phyloP scores from a whole-genome alignment of 2,329 filamentous ascomycete genomes.

The Fusarium sp. region DNA sequence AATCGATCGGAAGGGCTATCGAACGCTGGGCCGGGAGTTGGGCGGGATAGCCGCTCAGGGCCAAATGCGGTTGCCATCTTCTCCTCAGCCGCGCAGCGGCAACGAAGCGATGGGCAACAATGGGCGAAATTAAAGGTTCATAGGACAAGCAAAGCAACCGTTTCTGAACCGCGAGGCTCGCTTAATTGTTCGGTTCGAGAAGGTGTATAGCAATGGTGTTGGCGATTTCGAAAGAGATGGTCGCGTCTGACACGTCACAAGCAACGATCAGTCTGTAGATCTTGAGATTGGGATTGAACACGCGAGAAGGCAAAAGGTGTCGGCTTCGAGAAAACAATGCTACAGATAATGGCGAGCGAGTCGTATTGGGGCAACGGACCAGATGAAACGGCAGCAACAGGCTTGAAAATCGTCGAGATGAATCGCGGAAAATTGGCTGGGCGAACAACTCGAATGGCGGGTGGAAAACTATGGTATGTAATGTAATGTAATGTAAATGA shows the following conservation, averaged over 20 bases:
- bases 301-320: constrained; percentile 16
- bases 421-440: constrained; percentile 45
- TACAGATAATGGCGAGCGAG: constrained; percentile 20
- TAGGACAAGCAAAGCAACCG: constrained; percentile 49
- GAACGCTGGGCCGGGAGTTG: constrained; percentile 46
- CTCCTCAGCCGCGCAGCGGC: constrained; percentile 64
- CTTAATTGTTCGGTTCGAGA: constrained; percentile 22
- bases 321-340: constrained; percentile 22
- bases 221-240: constrained; percentile 16
- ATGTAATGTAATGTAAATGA: constrained; percentile 42
- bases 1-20: constrained; percentile 46
- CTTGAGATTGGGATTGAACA: constrained; percentile 26
- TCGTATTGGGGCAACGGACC: constrained; percentile 41
- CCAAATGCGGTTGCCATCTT: constrained; percentile 60
- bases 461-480: constrained; percentile 46
- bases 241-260: constrained; percentile 33
- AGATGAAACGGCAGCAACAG: constrained; percentile 36
- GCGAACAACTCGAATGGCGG: constrained; percentile 42
- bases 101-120: constrained; percentile 60
- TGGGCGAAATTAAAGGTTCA: constrained; percentile 54
- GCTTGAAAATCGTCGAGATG: constrained; percentile 39
- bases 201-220: constrained; percentile 11
- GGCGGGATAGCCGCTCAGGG: constrained; percentile 54
- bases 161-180: constrained; percentile 21
- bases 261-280: constrained; percentile 41